A percentile compares a stretch with the other conserved stretches of the same genome.
Evolutionary conservation across 2,329 filamentous ascomycete species (phyloP).

Genomic region (Clathrospora elynae): DNA sequence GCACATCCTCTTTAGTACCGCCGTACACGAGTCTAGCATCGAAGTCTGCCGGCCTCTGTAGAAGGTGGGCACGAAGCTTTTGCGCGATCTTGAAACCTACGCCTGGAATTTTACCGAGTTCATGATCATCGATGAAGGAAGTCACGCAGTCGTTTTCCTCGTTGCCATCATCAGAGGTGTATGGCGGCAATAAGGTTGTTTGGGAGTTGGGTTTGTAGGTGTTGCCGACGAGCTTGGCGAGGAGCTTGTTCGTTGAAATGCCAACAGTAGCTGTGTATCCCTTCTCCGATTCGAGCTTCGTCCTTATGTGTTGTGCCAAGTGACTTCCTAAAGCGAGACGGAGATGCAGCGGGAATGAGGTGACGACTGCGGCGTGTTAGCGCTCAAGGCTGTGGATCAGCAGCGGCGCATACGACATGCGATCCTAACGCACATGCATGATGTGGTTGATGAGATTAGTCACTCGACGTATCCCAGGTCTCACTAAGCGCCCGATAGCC

Average conservation of each 20-base stretch:
- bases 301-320: conserved; percentile 74
- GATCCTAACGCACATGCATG: background rate
- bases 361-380: conserved; percentile 28
- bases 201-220: conserved; percentile 86
- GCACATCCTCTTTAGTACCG: conserved; percentile 61
- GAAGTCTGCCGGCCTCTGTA: conserved; percentile 53
- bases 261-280: conserved; percentile 89
- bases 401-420: conserved; percentile 5
- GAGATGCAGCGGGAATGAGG: conserved; percentile 51
- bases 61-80: conserved; percentile 66
- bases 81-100: conserved; percentile 81
- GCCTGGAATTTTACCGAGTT: conserved; percentile 80
- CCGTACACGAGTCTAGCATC: conserved; percentile 56
- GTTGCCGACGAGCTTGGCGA: conserved; percentile 83
- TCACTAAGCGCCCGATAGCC: conserved; percentile 4
- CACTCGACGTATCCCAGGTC: conserved; percentile 4
- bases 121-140: conserved; percentile 74
- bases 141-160: conserved; percentile 57
- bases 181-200: conserved; percentile 77
- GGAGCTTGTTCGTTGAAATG: conserved; percentile 82
- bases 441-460: background rate
- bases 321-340: conserved; percentile 80
- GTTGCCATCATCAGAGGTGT: conserved; percentile 42
- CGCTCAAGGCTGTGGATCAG: conserved; percentile 3
- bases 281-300: conserved; percentile 72